Conservation (phyloP, 768 basidiomycete genomes). For the Tulasnella sp. region DNA sequence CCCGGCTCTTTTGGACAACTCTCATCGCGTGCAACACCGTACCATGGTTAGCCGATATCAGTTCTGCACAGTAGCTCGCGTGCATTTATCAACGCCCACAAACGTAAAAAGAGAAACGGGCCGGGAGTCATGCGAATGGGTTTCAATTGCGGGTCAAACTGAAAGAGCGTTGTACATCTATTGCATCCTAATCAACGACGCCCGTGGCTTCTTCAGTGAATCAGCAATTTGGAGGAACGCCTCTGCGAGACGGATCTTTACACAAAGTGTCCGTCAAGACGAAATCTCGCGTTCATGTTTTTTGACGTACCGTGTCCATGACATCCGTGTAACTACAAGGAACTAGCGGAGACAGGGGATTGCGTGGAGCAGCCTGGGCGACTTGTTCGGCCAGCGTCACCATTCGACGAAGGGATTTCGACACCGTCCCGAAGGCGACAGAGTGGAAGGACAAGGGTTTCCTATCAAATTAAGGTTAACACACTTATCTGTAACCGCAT, state of each 20-base stretch:
- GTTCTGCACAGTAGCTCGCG: too few relatives aligned
- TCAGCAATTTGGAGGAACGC: constrained; percentile 49
- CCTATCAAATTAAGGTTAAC: constrained; percentile 25
- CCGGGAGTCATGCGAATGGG: background rate
- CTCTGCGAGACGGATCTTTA: constrained; percentile 42
- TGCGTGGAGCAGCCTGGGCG: constrained; percentile 34
- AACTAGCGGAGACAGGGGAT: constrained; percentile 30
- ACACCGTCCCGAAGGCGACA: constrained; percentile 40
- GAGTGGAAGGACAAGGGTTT: constrained; percentile 47
- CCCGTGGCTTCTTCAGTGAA: constrained; percentile 45
- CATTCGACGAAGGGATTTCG: constrained; percentile 35
- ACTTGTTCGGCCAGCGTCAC: constrained; percentile 38
- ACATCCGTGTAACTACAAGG: constrained; percentile 40
- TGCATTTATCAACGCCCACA: too few relatives aligned
- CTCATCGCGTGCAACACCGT: too few relatives aligned
- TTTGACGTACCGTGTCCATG: constrained; percentile 36
- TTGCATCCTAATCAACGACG: constrained; percentile 25
- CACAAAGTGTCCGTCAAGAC: background rate
- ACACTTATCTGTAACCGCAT: background rate
- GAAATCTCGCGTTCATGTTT: constrained; percentile 17
- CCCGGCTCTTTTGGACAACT: too few relatives aligned
- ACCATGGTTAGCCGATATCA: too few relatives aligned
- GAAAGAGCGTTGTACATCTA: too few relatives aligned
- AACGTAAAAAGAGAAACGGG: too few relatives aligned
- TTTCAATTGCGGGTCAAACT: too few relatives aligned